Percentiles rank a stretch among this genome's conserved stretches.
Conservation (phyloP, 192 early-diverging fungal species). For the Coemansia sp. region DNA sequence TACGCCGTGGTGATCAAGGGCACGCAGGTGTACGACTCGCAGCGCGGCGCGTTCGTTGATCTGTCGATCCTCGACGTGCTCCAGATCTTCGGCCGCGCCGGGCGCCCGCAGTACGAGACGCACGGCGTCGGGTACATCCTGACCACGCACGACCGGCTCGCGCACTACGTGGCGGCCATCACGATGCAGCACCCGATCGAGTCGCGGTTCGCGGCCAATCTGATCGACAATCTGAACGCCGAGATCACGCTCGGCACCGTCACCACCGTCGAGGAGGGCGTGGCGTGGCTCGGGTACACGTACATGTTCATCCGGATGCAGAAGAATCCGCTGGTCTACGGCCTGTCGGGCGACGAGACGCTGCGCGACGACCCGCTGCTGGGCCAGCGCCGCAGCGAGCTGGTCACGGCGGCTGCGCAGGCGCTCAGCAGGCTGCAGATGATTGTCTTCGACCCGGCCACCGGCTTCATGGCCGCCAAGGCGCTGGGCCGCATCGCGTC, state of each 20-base stretch:
- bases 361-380: slow-evolving; percentile 77
- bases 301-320: slow-evolving; percentile 96
- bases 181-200: slow-evolving; percentile 98
- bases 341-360: slow-evolving; percentile 75
- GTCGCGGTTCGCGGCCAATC: slow-evolving; percentile 78
- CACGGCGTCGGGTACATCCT: slow-evolving; percentile 93
- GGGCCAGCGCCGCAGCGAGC: slow-evolving; percentile 75
- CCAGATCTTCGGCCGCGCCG: slow-evolving; percentile 99
- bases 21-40: slow-evolving; percentile 91
- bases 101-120: slow-evolving; percentile 89
- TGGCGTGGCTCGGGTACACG: slow-evolving; percentile 96
- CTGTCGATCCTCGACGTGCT: slow-evolving; percentile 97
- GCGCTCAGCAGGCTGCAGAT: slow-evolving; percentile 83
- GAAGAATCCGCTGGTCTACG: slow-evolving; percentile 93
- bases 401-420: slow-evolving; percentile 75
- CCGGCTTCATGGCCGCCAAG: slow-evolving; percentile 82
- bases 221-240: slow-evolving; percentile 96
- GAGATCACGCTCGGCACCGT: slow-evolving; percentile 96
- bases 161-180: slow-evolving; percentile 91
- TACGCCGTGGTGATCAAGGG: slow-evolving; percentile 99
- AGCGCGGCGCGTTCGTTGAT: slow-evolving; percentile 92
- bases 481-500: slow-evolving; percentile 93
- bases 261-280: slow-evolving; percentile 91
- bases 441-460: slow-evolving; percentile 85
- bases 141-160: slow-evolving; percentile 89